Evolutionary conservation across 306 rosid genomes (phyloP).

Genomic region (Glycyrrhiza uralensis): DNA sequence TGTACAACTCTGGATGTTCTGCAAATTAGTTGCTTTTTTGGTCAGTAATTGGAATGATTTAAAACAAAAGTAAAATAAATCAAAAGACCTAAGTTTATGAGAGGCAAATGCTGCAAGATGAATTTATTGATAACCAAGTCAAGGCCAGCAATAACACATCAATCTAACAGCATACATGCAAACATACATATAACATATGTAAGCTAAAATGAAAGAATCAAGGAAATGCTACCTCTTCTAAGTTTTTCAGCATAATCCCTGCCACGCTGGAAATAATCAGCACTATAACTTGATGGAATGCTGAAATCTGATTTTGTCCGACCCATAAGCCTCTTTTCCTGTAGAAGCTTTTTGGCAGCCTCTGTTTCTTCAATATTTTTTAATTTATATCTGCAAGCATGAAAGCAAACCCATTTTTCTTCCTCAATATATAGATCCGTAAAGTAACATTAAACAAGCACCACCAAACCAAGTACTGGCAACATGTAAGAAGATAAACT

Average conservation of each 20-base stretch:
- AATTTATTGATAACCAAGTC: constrained; percentile 2
- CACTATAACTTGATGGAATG: constrained; percentile 93
- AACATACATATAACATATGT: neutral
- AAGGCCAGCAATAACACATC: neutral
- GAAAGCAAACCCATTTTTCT: constrained; percentile 5
- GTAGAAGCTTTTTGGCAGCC: constrained; percentile 93
- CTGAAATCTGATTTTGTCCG: constrained; percentile 75
- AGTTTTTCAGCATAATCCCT: constrained; percentile 98
- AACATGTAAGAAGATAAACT: neutral
- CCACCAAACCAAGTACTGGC: neutral
- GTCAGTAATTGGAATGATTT: constrained; percentile 21
- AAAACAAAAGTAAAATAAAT: neutral
- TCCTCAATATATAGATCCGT: neutral
- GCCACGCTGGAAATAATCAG: constrained; percentile 98
- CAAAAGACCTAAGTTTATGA: neutral
- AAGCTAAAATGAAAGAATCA: neutral
- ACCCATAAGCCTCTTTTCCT: constrained; percentile 88
- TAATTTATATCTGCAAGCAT: constrained; percentile 69
- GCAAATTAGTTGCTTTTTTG: constrained; percentile 26
- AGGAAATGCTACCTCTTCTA: constrained; percentile 63
- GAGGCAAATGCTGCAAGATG: neutral
- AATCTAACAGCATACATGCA: constrained; percentile 8
- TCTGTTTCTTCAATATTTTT: constrained; percentile 96
- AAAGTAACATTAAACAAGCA: neutral
- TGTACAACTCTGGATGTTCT: constrained; percentile 98